phyloP scores from a whole-genome alignment of 305 asterid species.

The Fraxinus xanthoxyloides region DNA sequence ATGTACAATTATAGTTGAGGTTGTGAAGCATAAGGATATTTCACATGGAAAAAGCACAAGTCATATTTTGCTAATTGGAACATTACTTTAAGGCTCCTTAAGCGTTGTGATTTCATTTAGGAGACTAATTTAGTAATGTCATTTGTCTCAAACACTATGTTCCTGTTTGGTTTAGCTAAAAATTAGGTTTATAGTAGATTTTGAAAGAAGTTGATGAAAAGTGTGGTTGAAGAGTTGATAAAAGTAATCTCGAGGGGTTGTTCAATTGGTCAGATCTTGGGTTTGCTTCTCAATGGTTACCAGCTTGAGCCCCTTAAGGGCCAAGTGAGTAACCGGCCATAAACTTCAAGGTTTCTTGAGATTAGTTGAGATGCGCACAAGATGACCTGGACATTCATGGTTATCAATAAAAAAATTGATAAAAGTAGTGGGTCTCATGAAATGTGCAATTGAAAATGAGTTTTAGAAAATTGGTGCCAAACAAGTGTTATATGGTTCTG shows the following conservation, averaged over 20 bases:
- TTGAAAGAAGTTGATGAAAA: background rate
- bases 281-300: too few species aligned
- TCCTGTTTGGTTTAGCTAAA: background rate
- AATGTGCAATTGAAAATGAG: background rate
- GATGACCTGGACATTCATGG: too few species aligned
- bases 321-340: too few species aligned
- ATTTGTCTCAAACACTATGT: background rate
- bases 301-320: too few species aligned
- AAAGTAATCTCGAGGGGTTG: too few species aligned
- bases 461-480: background rate
- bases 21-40: background rate
- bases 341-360: too few species aligned
- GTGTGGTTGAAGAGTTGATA: background rate
- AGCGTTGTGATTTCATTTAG: background rate
- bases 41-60: background rate
- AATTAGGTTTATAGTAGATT: background rate
- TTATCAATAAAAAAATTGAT: too few species aligned
- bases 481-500: background rate
- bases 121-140: background rate
- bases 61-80: background rate
- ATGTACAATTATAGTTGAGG: background rate
- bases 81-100: conserved; percentile 11
- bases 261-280: too few species aligned
- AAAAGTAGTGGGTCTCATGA: background rate
- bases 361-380: too few species aligned